A percentile compares a stretch with the other conserved stretches of the same genome.
These are phyloP conservation scores for Salicornia ramosissima DNA, from an alignment of 148 eudicot species.

Conservation along the genomic window DNA sequence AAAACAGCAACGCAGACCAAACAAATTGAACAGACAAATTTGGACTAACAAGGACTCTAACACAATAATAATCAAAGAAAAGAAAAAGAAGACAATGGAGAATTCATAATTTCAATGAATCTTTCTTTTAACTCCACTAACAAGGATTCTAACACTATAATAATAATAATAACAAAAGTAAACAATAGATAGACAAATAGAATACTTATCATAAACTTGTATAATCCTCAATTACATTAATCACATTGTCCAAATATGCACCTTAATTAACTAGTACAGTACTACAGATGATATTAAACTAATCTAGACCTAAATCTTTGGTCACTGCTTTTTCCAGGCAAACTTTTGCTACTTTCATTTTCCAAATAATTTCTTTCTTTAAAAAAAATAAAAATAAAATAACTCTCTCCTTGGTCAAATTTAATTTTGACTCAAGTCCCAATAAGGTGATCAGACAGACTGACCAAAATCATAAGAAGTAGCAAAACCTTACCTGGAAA, in stretches of 20 bases:
- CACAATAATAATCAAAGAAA: background rate
- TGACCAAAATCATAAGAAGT: slow-evolving; percentile 23
- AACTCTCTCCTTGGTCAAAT: background rate
- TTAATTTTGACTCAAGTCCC: slow-evolving; percentile 14
- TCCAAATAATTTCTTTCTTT: too few relatives aligned
- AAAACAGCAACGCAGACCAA: background rate
- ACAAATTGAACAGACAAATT: background rate
- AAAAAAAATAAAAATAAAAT: background rate
- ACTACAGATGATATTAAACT: slow-evolving; percentile 1
- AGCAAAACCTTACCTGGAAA: slow-evolving; percentile 47
- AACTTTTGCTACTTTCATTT: slow-evolving; percentile 38
- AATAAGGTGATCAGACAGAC: slow-evolving; percentile 20
- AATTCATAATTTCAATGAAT: slow-evolving; percentile 16
- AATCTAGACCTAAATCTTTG: slow-evolving; percentile 18
- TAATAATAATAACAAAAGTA: background rate
- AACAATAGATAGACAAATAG: slow-evolving; percentile 9
- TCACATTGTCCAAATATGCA: slow-evolving; percentile 25
- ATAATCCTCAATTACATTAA: slow-evolving; percentile 24
- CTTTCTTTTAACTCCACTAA: slow-evolving; percentile 16
- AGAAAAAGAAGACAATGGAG: background rate
- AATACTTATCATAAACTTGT: slow-evolving; percentile 13
- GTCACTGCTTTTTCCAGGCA: slow-evolving; percentile 37
- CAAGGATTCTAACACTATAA: slow-evolving; percentile 11
- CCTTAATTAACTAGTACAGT: slow-evolving; percentile 17
- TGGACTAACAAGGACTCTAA: too few relatives aligned